Base-by-base conservation (phyloP, 2,329 filamentous ascomycete species). In the Cladophialophora yegresii region DNA sequence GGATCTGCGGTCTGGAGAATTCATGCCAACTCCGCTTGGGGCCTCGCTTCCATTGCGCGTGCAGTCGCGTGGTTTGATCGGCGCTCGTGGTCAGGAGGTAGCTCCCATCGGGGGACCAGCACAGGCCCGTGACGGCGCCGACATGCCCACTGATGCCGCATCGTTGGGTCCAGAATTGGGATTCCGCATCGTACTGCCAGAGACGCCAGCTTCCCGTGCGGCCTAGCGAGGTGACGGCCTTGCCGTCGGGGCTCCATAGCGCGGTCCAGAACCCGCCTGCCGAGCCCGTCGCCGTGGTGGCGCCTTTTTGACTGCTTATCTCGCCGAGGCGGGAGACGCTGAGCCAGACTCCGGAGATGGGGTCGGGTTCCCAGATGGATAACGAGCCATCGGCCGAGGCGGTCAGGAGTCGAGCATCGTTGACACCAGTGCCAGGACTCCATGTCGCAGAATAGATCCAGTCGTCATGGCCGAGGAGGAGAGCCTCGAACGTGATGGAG, bases 201-300 rank as follows among this genome's bases (percentile, higher is more conserved):
- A 89, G 80, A 67, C 95, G 84, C 95, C 95, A 99, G 75, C 92
- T 95, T 30, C 95, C 95, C 0, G 93, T 98, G 47, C 93, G 86
- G 0, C 93, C 92, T 20, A 99, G 84, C 61, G 67, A 67, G 66
- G 91, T 93, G 4, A 90, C 88, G 1, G 86, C 86, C 16, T 81
- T 80, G 8, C 91, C 91, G 68, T 88, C 83, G 2, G 92, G 91
- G 5, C 90, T 89, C 95, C 95, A 99, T 0, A 98, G 82, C 0
- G 93, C 93, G 12, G 90, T 92, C 93, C 95, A 99, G 76, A 98
- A 97, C 0, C 95, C 95, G 67, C 95, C 95, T 1, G 92, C 92
- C 75, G 93, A 97, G 54, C 95, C 95, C 0, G 95, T 99, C 0
- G 95, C 95, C 3, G 93, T 96, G 0, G 95, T 98, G 0, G 95